Percentiles rank a stretch among this genome's conserved stretches.
Conservation (phyloP, 2,329 filamentous ascomycete genomes). For the Trichoderma semiorbis region DNA sequence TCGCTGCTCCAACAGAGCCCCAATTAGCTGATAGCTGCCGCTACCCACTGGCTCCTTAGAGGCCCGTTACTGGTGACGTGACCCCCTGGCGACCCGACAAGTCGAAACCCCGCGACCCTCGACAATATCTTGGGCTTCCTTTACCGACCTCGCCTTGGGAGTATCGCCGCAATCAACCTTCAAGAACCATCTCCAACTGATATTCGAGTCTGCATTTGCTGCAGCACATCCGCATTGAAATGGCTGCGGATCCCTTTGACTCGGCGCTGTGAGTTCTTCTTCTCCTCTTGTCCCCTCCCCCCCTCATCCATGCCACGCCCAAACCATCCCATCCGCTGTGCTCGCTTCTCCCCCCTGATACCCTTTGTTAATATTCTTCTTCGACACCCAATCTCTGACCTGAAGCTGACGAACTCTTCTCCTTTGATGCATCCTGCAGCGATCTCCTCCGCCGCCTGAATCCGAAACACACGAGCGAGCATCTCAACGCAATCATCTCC, state of each 20-base stretch:
- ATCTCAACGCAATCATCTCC: constrained; percentile 83
- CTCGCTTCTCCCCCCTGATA: not conserved
- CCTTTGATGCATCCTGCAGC: constrained; percentile 43
- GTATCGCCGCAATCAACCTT: not conserved
- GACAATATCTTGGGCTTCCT: not conserved
- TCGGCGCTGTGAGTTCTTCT: constrained; percentile 64
- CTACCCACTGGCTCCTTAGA: not conserved
- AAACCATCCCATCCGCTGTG: not conserved
- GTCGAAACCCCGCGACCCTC: constrained; percentile 8
- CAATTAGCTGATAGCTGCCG: not conserved
- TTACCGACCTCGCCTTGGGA: not conserved
- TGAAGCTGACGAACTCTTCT: not conserved
- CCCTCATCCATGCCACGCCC: not conserved
- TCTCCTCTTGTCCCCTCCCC: not conserved
- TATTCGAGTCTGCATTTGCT: not conserved
- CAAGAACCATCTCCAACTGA: not conserved
- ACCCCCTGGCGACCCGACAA: constrained; percentile 9
- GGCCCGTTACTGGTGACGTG: constrained; percentile 14
- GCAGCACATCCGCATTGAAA: not conserved
- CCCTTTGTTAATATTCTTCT: not conserved
- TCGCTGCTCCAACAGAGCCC: not conserved
- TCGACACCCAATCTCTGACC: not conserved
- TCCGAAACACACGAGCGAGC: constrained; percentile 83
- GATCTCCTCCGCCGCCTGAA: constrained; percentile 98
- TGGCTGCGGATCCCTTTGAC: constrained; percentile 64